Conservation (phyloP, 345 rosid genomes). For the Aethionema arabicum region DNA sequence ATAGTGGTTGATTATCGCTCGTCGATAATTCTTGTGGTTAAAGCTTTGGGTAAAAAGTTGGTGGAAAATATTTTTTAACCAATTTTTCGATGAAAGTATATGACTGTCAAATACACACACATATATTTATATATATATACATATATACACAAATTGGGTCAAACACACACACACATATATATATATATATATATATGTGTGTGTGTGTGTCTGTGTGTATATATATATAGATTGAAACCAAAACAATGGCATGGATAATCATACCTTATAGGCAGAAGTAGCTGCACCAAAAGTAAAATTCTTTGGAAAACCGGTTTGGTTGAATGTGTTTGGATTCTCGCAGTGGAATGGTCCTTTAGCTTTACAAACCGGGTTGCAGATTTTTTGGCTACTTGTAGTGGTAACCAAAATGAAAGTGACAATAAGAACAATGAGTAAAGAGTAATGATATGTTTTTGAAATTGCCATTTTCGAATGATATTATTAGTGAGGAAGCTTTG, state of each 20-base stretch:
- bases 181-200: no score
- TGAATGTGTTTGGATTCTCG: conserved; percentile 21
- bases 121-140: no score
- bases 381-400: background rate
- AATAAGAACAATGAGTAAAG: conserved; percentile 8
- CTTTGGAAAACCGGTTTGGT: conserved; percentile 15
- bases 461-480: conserved; percentile 6
- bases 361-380: conserved; percentile 24
- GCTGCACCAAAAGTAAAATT: conserved; percentile 29
- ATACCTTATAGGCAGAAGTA: conserved; percentile 30
- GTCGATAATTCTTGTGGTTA: no score
- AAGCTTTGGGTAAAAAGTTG: no score
- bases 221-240: background rate
- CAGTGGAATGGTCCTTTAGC: conserved; percentile 29
- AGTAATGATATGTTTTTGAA: conserved; percentile 5
- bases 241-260: background rate
- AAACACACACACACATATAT: no score
- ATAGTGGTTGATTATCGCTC: no score
- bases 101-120: no score
- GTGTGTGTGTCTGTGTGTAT: no score
- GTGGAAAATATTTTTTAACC: no score
- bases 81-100: no score
- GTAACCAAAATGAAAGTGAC: conserved; percentile 1
- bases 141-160: no score
- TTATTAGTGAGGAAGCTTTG: background rate